These are phyloP conservation scores for Talaromyces proteolyticus DNA, from an alignment of 495 filamentous ascomycete genomes.

Conservation along the genomic window DNA sequence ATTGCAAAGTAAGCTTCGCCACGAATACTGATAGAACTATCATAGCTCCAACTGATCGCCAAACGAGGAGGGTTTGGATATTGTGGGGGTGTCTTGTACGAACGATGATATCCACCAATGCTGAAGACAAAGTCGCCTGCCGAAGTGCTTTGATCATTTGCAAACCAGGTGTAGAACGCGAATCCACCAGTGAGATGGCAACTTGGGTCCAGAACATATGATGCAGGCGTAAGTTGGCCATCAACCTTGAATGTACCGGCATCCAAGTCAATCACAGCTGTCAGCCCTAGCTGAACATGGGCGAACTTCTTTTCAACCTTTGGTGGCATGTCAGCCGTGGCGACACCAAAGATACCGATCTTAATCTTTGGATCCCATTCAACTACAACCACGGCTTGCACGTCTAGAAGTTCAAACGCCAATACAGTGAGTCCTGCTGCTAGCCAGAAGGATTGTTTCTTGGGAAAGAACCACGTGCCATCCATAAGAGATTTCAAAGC, in stretches of 20 bases:
- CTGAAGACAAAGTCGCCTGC: slow-evolving; percentile 47
- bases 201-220: slow-evolving; percentile 28
- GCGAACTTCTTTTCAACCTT: slow-evolving; percentile 17
- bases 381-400: slow-evolving; percentile 31
- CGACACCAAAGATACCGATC: slow-evolving; percentile 33
- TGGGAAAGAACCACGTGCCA: slow-evolving; percentile 15
- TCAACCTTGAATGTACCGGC: slow-evolving; percentile 31
- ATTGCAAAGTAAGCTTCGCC: slow-evolving; percentile 48
- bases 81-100: slow-evolving; percentile 24
- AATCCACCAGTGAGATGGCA: slow-evolving; percentile 45
- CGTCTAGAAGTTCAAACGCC: too few species aligned
- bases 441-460: slow-evolving; percentile 27
- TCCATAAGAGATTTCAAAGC: slow-evolving; percentile 4
- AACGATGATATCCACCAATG: slow-evolving; percentile 44
- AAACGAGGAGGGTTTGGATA: slow-evolving; percentile 41
- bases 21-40: slow-evolving; percentile 21
- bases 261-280: slow-evolving; percentile 24
- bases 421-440: slow-evolving; percentile 39
- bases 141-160: slow-evolving; percentile 15
- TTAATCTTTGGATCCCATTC: slow-evolving; percentile 18
- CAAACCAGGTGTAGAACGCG: slow-evolving; percentile 36
- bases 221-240: slow-evolving; percentile 32
- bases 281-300: slow-evolving; percentile 37
- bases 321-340: slow-evolving; percentile 31
- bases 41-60: slow-evolving; percentile 31